Percentiles rank a stretch among this genome's conserved stretches.
phyloP scores from a whole-genome alignment of 495 filamentous ascomycete species.

The Neurospora sublineolata region DNA sequence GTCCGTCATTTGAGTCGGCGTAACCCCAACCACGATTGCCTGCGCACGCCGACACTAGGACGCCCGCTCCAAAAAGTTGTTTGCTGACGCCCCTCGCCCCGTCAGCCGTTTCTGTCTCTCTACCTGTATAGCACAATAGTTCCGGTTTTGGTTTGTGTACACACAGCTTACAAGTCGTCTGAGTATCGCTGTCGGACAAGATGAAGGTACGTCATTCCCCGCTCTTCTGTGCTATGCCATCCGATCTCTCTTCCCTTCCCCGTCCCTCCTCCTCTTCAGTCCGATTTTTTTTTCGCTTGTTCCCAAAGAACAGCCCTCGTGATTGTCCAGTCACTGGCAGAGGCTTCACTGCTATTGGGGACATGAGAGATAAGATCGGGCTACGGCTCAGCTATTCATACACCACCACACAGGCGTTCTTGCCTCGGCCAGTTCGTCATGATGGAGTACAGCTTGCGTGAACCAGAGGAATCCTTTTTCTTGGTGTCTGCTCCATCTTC shows the following conservation, averaged over 20 bases:
- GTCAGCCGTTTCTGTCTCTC: not conserved
- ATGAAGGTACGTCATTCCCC: constrained; percentile 41
- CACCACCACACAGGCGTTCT: not conserved
- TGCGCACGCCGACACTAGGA: constrained; percentile 10
- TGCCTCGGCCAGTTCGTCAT: not conserved
- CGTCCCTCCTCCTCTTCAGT: constrained; percentile 3
- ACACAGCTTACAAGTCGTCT: constrained; percentile 3
- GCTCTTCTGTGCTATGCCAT: constrained; percentile 8
- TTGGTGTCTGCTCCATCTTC: not conserved
- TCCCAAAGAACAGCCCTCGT: not conserved
- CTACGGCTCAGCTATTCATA: not conserved
- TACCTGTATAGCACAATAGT: constrained; percentile 1
- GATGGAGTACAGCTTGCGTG: not conserved
- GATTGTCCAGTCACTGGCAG: not conserved
- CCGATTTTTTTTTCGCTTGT: not conserved
- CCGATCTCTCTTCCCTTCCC: constrained; percentile 6
- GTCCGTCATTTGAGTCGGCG: constrained; percentile 9
- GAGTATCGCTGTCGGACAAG: constrained; percentile 18
- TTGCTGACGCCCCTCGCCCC: constrained; percentile 7
- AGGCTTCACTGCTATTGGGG: not conserved
- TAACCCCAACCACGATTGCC: constrained; percentile 15
- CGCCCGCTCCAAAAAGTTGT: constrained; percentile 3
- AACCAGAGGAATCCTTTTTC: not conserved
- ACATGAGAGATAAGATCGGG: not conserved
- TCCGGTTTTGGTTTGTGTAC: constrained; percentile 1